Base-by-base conservation (phyloP, 2,329 filamentous ascomycete species). In the Cordyceps farinosa region DNA sequence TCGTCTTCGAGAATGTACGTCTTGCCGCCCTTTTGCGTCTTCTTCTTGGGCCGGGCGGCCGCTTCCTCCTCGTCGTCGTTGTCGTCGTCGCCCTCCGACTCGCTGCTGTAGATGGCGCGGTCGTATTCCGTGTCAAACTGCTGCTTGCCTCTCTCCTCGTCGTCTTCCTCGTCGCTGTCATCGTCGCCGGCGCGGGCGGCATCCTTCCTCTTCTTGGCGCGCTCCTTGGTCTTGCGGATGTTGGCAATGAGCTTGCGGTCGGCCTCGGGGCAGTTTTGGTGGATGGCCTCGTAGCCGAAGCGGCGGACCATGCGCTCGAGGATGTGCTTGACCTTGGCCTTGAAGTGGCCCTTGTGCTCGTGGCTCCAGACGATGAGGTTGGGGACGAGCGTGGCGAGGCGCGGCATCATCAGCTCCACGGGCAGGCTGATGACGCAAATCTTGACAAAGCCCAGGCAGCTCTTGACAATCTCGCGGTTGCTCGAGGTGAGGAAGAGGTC, bases 321-420 rank as follows among this genome's bases (percentile, higher is more conserved):
- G 67, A 99, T 98, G 73, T 97, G 93, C 86, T 97, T 98, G 69
- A 99, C 93, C 81, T 98, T 99, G 56, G 91, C 89, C 71, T 94
- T 92, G 80, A 99, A 95, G 74, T 96, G 92, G 13, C 92, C 92
- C 80, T 98, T 98, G 81, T 99, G 96, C 77, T 99, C 95, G 76
- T 97, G 92, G 73, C 90, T 93, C 94, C 95, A 99, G 48, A 93
- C 87, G 82, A 98, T 91, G 27, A 98, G 82, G 75, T 96, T 96
- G 3, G 93, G 91, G 2, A 99, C 85, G 54, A 99, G 82, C 0
- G 87, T 87, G 38, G 83, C 79, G 42, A 99, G 85, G 30, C 92
- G 87, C 5, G 91, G 88, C 42, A 89, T 82, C 80, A 99, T 88
- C 66, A 96, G 82, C 6, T 90, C 86, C 47, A 87, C 85, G 0